Base-by-base conservation (phyloP, 495 filamentous ascomycete genomes). In the Aspergillus kassunensis region DNA sequence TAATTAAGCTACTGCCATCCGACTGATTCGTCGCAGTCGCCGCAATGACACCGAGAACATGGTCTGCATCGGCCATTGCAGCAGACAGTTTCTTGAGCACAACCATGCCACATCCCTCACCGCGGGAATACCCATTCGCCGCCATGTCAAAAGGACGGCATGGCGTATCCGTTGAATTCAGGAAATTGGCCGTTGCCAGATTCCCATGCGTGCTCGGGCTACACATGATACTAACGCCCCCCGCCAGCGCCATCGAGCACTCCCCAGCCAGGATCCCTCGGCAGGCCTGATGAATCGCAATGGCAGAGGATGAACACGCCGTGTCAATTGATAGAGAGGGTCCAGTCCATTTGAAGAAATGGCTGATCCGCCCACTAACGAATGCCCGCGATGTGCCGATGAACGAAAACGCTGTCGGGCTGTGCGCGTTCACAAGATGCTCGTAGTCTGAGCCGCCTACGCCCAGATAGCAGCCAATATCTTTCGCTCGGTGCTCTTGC, bases 61-160 rank as follows among this genome's bases (percentile, higher is more conserved):
- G 69, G 57, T 90, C 82, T 3, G 80, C 77, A 37, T 87, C 83
- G 0, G 66, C 67, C 20, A 82, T 39, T 0, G 87, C 87, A 55
- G 77, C 72, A 3, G 80, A 73, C 1, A 88, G 67, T 3, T 74
- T 68, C 67, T 90, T 90, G n/a, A 91, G 68, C 18, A 86, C 69
- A 13, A 91, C 78, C 4, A 76, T 73, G 0, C 72, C 86, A 33
- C 75, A 76, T 24, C 72, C 80, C 48, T 90, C 87, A 3, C 75
- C 85, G 33, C 87, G 76, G 58, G 85, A 88, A 64, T 89, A 91
- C 0, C 87, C 87, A 55, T 89, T 80, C 6, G 84, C 86, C 5
- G 73, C 71, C 34, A 79, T 73, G 57, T 88, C 85, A 50, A 89
- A 89, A 0, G 86, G 79, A 37, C 88, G 87, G n/a, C n/a, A n/a